Conservation (phyloP, 2,329 filamentous ascomycete species). For the Monascus ruber region DNA sequence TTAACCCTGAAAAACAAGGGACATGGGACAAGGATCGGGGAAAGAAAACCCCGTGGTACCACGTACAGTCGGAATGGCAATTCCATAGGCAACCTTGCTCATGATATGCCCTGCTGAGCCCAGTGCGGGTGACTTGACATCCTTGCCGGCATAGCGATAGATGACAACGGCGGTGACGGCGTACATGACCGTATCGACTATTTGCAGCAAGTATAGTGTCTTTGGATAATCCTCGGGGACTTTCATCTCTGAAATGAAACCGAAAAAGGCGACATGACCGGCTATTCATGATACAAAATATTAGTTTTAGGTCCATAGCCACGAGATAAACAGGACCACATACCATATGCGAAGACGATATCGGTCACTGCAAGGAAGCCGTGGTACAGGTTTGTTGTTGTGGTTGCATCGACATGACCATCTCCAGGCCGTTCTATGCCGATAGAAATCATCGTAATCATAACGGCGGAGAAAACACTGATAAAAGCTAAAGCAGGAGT, state of each 20-base stretch:
- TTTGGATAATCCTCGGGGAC: conserved; percentile 48
- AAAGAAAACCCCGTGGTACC: too few species aligned
- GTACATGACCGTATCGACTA: conserved; percentile 48
- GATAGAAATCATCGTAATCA: conserved; percentile 54
- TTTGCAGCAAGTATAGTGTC: conserved; percentile 49
- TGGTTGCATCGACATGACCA: conserved; percentile 20
- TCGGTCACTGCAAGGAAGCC: conserved; percentile 51
- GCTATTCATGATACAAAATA: conserved; percentile 9
- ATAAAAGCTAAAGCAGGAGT: conserved; percentile 40
- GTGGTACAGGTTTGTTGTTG: conserved; percentile 35
- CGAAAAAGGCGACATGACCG: conserved; percentile 56
- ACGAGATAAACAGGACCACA: conserved; percentile 4
- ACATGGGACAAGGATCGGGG: neutral
- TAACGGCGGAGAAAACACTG: conserved; percentile 51
- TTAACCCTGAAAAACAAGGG: neutral
- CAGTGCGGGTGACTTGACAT: conserved; percentile 54
- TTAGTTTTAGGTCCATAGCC: too few species aligned
- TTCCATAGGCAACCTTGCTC: conserved; percentile 52
- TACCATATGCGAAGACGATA: conserved; percentile 57
- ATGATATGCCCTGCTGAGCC: conserved; percentile 46
- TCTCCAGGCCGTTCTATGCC: conserved; percentile 37
- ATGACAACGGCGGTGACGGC: conserved; percentile 53
- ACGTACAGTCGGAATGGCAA: conserved; percentile 50
- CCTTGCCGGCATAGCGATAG: conserved; percentile 52
- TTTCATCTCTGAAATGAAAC: conserved; percentile 52